Conservation (phyloP, 2,329 filamentous ascomycete species). For the Arthrobotrys conoides region DNA sequence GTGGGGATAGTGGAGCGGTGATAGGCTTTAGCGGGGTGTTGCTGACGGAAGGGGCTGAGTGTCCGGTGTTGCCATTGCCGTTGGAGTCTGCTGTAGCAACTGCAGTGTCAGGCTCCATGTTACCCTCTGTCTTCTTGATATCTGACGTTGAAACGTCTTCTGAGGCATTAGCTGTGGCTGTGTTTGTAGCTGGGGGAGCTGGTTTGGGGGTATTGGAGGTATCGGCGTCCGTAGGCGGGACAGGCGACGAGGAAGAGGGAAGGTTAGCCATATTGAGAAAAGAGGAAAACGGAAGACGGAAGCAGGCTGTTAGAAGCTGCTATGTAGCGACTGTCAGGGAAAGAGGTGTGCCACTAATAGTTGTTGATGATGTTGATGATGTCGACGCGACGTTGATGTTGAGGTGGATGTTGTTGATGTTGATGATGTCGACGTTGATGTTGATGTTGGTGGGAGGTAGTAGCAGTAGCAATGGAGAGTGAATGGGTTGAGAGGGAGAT, state of each 20-base stretch:
- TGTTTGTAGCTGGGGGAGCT: constrained; percentile 16
- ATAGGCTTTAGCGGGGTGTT: constrained; percentile 61
- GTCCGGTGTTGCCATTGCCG: background rate
- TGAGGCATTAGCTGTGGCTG: constrained; percentile 14
- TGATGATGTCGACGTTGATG: constrained; percentile 21
- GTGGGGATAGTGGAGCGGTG: constrained; percentile 64
- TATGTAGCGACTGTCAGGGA: constrained; percentile 2
- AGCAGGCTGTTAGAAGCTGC: background rate
- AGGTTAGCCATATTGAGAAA: constrained; percentile 54
- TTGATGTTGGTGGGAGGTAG: background rate
- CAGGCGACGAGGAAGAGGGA: constrained; percentile 42
- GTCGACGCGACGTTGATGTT: constrained; percentile 11
- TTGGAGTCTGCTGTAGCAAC: constrained; percentile 39
- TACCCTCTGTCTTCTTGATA: constrained; percentile 28
- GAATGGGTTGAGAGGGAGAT: constrained; percentile 27
- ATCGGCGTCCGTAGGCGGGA: constrained; percentile 22
- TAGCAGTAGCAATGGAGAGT: constrained; percentile 22
- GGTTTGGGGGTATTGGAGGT: constrained; percentile 31
- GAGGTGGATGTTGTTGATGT: constrained; percentile 19
- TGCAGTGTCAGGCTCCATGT: constrained; percentile 52
- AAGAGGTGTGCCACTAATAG: constrained; percentile 15
- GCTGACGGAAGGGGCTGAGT: background rate
- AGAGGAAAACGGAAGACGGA: no score
- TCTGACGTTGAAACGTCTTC: constrained; percentile 32
- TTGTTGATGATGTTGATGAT: background rate